Percentiles rank a stretch among this genome's conserved stretches.
Conservation (phyloP, 2,329 filamentous ascomycete species). For the Exophiala oligosperma region DNA sequence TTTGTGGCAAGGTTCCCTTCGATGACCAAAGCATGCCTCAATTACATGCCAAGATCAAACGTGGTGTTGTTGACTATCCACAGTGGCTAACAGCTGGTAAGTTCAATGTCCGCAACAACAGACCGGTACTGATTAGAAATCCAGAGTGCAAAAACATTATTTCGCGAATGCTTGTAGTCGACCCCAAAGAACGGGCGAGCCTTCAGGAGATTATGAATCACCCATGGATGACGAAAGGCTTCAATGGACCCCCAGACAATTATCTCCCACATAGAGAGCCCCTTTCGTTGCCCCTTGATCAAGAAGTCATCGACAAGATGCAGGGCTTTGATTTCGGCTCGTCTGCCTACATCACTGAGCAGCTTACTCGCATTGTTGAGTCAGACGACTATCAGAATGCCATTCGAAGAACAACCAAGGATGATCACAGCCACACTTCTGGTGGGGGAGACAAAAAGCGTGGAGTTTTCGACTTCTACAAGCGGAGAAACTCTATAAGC, state of each 20-base stretch:
- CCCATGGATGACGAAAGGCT: slow-evolving; percentile 94
- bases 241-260: slow-evolving; percentile 82
- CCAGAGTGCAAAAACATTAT: slow-evolving; percentile 91
- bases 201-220: slow-evolving; percentile 92
- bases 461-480: slow-evolving; percentile 96
- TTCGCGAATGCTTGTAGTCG: slow-evolving; percentile 92
- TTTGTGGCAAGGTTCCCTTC: slow-evolving; percentile 97
- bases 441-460: slow-evolving; percentile 76
- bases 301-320: slow-evolving; percentile 86
- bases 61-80: slow-evolving; percentile 92
- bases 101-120: slow-evolving; percentile 34
- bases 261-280: slow-evolving; percentile 81
- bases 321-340: slow-evolving; percentile 96
- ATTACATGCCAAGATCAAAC: slow-evolving; percentile 97
- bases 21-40: slow-evolving; percentile 99
- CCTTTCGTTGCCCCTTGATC: slow-evolving; percentile 78
- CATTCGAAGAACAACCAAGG: slow-evolving; percentile 69
- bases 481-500: slow-evolving; percentile 86
- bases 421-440: slow-evolving; percentile 58
- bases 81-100: slow-evolving; percentile 86
- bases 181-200: slow-evolving; percentile 81
- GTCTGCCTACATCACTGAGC: slow-evolving; percentile 75
- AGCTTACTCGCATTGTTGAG: slow-evolving; percentile 82
- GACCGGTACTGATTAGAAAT: slow-evolving; percentile 37
- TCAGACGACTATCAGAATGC: slow-evolving; percentile 92